Conservation (phyloP, 305 asterid species). For the Nicotiana rustica region DNA sequence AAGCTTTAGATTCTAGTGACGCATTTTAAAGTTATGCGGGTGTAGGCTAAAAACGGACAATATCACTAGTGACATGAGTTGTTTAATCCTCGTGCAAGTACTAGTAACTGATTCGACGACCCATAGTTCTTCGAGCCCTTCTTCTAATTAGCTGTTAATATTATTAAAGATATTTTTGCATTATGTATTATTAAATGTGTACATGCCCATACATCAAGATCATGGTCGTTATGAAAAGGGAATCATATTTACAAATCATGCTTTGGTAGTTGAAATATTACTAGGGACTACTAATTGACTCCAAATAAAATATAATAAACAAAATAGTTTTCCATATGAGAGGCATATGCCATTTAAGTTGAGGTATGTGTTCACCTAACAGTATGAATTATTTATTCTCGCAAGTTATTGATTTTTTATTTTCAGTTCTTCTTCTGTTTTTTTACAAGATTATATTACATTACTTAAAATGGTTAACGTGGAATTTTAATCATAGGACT, state of each 20-base stretch:
- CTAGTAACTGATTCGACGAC: too few species aligned
- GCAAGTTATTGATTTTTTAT: neutral
- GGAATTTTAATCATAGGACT: neutral
- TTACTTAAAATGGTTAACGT: neutral
- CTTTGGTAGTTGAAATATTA: conserved; percentile 20
- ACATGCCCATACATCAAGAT: conserved; percentile 31
- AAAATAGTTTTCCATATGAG: conserved; percentile 8
- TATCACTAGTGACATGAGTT: too few species aligned
- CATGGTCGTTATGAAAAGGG: conserved; percentile 29
- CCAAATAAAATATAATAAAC: neutral
- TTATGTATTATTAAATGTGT: neutral
- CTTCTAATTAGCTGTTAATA: too few species aligned
- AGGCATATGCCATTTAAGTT: conserved; percentile 10
- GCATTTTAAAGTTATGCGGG: too few species aligned
- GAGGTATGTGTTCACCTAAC: conserved; percentile 21
- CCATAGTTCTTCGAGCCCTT: too few species aligned
- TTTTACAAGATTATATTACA: neutral
- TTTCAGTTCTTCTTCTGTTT: neutral
- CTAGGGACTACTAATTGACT: neutral
- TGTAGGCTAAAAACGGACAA: too few species aligned
- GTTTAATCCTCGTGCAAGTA: too few species aligned
- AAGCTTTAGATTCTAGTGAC: too few species aligned
- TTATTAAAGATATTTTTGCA: conserved; percentile 13
- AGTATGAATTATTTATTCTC: neutral
- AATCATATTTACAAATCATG: conserved; percentile 12